Evolutionary conservation across 139 green algal species (phyloP), one percentile per base, ranked within the genome.

Genomic region (Dunaliella primolecta): DNA sequence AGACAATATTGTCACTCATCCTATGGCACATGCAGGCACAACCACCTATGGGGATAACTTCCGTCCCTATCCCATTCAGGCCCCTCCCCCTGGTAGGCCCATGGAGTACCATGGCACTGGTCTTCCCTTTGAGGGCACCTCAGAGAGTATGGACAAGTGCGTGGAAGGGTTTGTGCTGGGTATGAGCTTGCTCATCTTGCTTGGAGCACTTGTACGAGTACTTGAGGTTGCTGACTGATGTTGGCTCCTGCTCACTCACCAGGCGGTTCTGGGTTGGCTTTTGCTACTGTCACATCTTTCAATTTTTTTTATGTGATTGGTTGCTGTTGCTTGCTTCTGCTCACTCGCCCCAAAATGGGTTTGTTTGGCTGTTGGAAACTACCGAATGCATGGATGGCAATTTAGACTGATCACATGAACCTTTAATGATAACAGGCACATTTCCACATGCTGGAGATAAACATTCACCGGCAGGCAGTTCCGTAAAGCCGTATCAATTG

Each of bases 81-180:
- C 84, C 1, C 38, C 36, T 34, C 24, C 78, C 23, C 30, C 74
- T 32, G 36, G 81, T 31, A 81, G 30, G 34, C 80, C 84, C 36
- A 64, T 71, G 36, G 75, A 87, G 33, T 90, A 83, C 77, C 75
- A 86, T 71, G 21, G 57, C 86, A 90, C 35, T 74, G 78, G 81
- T 74, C 80, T 11, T 70, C 77, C 77, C 0, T 91, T 91, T 86
- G 86, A 89, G 74, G 89, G 84, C 33, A 83, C 29, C 2, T 85
- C 78, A 0, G 84, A 88, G 84, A 83, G 36, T 23, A 87, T 86
- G 86, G 86, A 89, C 31, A 83, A 82, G 74, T 88, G 56, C 25
- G 34, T 78, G 56, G 32, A 2, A 72, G 56, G 23, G 56, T 72
- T 20, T 72, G 20, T 29, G 56, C 20, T 20, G 20, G 23, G 56